Evolutionary conservation across 495 filamentous ascomycete genomes (phyloP).

Genomic region (Acidiella bohemica): DNA sequence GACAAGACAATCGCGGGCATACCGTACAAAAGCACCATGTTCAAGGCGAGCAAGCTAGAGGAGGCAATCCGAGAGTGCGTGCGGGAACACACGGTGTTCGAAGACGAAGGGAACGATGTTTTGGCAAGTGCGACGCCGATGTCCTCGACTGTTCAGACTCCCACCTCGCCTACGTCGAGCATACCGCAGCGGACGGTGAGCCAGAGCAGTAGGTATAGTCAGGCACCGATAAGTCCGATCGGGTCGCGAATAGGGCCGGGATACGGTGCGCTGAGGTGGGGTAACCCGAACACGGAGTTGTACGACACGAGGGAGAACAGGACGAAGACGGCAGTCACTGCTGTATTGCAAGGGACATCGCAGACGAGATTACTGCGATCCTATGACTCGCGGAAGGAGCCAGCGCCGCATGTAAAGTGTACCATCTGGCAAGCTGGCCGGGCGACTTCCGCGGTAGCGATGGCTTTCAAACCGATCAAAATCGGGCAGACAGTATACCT

Average conservation of each 20-base stretch:
- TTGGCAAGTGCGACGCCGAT: conserved; percentile 20
- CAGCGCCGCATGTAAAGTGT: conserved; percentile 75
- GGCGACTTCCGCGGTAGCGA: conserved; percentile 79
- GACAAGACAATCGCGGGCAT: conserved; percentile 96
- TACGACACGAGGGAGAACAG: conserved; percentile 75
- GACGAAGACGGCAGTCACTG: conserved; percentile 88
- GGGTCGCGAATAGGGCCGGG: conserved; percentile 9
- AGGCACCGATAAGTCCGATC: conserved; percentile 25
- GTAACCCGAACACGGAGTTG: conserved; percentile 50
- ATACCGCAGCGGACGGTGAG: conserved; percentile 30
- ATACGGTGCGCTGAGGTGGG: conserved; percentile 33
- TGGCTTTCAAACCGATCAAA: conserved; percentile 91
- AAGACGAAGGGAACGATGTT: conserved; percentile 58
- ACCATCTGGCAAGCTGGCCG: conserved; percentile 93
- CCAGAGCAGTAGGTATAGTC: conserved; percentile 48
- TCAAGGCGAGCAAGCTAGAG: conserved; percentile 91
- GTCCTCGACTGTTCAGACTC: conserved; percentile 18
- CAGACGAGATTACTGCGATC: conserved; percentile 66
- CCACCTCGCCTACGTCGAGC: conserved; percentile 1
- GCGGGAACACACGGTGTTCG: conserved; percentile 66
- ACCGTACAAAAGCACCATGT: conserved; percentile 80
- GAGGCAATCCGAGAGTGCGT: conserved; percentile 88
- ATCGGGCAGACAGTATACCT: conserved; percentile 88
- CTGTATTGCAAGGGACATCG: conserved; percentile 70
- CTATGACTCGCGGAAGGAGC: conserved; percentile 86